A percentile compares a stretch with the other conserved stretches of the same genome.
phyloP scores from a whole-genome alignment of 441 rosid genomes.

The Croton laevigatus region DNA sequence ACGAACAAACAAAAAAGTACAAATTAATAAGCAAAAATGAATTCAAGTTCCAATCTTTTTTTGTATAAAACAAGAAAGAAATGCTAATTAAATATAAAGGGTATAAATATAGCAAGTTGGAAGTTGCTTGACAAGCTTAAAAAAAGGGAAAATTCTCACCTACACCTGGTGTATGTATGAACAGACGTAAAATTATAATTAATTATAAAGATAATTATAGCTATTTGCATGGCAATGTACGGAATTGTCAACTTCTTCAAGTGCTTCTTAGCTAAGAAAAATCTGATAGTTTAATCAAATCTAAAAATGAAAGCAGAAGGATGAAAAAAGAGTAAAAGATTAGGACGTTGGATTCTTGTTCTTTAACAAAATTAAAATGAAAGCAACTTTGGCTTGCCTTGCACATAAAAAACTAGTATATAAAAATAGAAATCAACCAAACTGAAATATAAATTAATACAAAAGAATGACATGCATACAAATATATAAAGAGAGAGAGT shows the following conservation, averaged over 20 bases:
- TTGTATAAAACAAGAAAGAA: too few species aligned
- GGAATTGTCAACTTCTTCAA: slow-evolving; percentile 31
- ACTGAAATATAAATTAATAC: too few species aligned
- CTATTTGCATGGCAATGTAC: slow-evolving; percentile 35
- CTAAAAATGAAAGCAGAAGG: slow-evolving; percentile 4
- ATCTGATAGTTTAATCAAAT: not conserved
- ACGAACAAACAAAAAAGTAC: too few species aligned
- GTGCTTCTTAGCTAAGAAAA: slow-evolving; percentile 21
- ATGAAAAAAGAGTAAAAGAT: slow-evolving; percentile 16
- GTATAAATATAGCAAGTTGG: not conserved
- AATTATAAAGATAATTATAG: not conserved
- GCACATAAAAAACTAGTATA: too few species aligned
- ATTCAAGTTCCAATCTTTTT: not conserved
- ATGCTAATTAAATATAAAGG: too few species aligned
- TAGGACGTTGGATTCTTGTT: not conserved
- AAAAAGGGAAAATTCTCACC: too few species aligned
- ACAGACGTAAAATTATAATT: not conserved
- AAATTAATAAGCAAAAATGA: not conserved
- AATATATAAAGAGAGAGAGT: not conserved
- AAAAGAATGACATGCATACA: slow-evolving; percentile 3
- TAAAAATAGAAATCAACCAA: too few species aligned
- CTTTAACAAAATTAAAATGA: too few species aligned
- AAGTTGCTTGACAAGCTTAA: too few species aligned
- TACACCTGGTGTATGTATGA: too few species aligned
- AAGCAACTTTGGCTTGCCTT: too few species aligned